These are phyloP conservation scores for Cryphonectria japonica DNA, from an alignment of 2,329 filamentous ascomycete genomes.

Conservation along the genomic window DNA sequence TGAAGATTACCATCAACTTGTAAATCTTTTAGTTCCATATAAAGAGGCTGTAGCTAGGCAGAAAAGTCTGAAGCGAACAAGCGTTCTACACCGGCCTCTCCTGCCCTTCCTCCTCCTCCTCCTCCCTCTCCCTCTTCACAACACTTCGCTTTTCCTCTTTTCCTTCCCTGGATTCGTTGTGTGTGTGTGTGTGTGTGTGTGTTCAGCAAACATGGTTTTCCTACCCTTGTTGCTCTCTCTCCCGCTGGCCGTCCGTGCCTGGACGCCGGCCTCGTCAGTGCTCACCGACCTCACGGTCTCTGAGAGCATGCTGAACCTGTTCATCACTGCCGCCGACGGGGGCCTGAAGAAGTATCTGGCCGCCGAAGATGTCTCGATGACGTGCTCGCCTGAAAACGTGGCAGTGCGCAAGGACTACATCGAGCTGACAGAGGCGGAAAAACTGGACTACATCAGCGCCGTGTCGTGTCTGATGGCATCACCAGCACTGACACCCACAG, in stretches of 20 bases:
- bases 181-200: too few relatives aligned
- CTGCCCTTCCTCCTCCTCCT: background rate
- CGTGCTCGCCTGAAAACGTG: background rate
- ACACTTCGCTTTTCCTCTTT: background rate
- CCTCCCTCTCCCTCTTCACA: background rate
- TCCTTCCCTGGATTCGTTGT: background rate
- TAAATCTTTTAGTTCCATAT: background rate
- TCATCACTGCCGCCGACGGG: slow-evolving; percentile 1
- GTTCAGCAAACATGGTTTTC: slow-evolving; percentile 1
- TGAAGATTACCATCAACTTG: background rate
- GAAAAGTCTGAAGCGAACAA: background rate
- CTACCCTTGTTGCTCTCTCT: slow-evolving; percentile 1
- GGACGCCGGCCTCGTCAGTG: slow-evolving; percentile 13
- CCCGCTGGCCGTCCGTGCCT: slow-evolving; percentile 13
- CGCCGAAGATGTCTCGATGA: background rate
- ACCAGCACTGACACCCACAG: slow-evolving; percentile 2
- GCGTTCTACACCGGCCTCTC: background rate
- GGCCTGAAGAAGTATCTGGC: slow-evolving; percentile 5
- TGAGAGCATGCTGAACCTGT: slow-evolving; percentile 13
- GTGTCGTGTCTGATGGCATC: slow-evolving; percentile 11
- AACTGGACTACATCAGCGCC: slow-evolving; percentile 4
- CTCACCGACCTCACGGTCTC: slow-evolving; percentile 11
- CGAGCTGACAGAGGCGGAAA: background rate
- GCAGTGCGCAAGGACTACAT: slow-evolving; percentile 9
- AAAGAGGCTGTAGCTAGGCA: background rate